Conservation (phyloP, 208 protist species). For the Leishmania gerbilli region DNA sequence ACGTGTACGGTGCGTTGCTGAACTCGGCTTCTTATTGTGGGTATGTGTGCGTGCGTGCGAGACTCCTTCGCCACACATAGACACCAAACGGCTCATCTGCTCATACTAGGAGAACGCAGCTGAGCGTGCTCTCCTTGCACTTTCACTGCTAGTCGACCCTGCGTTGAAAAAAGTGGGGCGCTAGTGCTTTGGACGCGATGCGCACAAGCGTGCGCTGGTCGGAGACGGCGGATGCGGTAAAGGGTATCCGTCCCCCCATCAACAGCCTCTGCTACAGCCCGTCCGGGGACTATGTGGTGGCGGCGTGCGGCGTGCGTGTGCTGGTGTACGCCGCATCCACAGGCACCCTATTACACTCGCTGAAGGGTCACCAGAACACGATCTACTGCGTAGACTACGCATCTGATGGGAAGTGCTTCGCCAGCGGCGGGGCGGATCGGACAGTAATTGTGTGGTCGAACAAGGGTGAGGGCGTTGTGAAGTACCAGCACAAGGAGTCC, state of each 20-base stretch:
- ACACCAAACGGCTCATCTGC: neutral
- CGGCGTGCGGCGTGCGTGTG: conserved; percentile 89
- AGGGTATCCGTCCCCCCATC: conserved; percentile 66
- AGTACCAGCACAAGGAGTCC: conserved; percentile 95
- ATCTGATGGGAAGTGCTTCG: conserved; percentile 92
- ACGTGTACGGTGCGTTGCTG: neutral
- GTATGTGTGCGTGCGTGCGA: neutral
- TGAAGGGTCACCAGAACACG: conserved; percentile 95
- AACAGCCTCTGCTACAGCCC: conserved; percentile 90
- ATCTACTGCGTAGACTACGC: conserved; percentile 92
- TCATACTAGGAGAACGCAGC: neutral
- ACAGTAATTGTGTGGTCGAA: conserved; percentile 96
- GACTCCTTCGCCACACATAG: neutral
- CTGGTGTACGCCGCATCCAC: conserved; percentile 93
- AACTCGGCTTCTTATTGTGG: neutral
- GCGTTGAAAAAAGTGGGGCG: neutral
- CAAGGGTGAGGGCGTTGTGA: conserved; percentile 94
- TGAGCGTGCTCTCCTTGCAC: neutral
- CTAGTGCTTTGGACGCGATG: conserved; percentile 32
- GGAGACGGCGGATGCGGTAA: conserved; percentile 45
- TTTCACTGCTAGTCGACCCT: neutral
- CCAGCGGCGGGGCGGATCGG: conserved; percentile 93
- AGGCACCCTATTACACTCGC: conserved; percentile 90
- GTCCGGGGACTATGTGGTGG: conserved; percentile 90
- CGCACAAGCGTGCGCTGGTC: conserved; percentile 74